Percentiles rank a stretch among this genome's conserved stretches.
These are phyloP conservation scores for Casaregolazyma lundiana DNA, from an alignment of 1,139 yeast species.

Conservation along the genomic window DNA sequence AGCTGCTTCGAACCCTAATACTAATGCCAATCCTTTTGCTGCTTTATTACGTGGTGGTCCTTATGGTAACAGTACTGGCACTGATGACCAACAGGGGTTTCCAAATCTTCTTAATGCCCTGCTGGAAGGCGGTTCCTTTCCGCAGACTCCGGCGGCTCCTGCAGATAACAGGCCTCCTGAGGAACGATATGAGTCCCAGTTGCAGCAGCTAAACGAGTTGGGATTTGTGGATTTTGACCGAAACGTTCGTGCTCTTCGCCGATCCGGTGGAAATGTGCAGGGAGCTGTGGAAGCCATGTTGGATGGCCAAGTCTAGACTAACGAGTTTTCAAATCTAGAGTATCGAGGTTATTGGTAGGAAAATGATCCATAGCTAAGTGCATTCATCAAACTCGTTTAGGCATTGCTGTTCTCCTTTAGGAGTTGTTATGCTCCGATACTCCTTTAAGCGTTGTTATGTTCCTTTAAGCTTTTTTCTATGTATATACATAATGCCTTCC, in stretches of 20 bases:
- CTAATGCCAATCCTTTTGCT: conserved; percentile 27
- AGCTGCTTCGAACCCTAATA: neutral
- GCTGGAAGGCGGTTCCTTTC: conserved; percentile 15
- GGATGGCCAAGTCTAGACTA: conserved; percentile 42
- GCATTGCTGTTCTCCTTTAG: too few relatives aligned
- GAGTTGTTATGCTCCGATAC: too few relatives aligned
- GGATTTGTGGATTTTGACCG: conserved; percentile 93
- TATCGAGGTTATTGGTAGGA: neutral
- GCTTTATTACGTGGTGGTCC: conserved; percentile 28
- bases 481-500: neutral
- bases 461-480: neutral
- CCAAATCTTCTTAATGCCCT: conserved; percentile 25
- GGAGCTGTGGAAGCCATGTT: conserved; percentile 91
- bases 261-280: conserved; percentile 95
- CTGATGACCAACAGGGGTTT: conserved; percentile 6
- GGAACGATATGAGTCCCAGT: conserved; percentile 84
- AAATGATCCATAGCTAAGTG: conserved; percentile 1
- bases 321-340: neutral
- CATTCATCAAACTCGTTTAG: neutral
- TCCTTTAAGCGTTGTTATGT: too few relatives aligned
- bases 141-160: conserved; percentile 31
- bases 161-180: conserved; percentile 90
- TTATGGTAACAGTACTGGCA: conserved; percentile 17
- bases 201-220: conserved; percentile 92
- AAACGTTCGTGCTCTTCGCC: conserved; percentile 84